Percentiles rank a stretch among this genome's conserved stretches.
These are phyloP conservation scores for Schizophyllum amplum DNA, from an alignment of 1,284 basidiomycete species.

Conservation along the genomic window DNA sequence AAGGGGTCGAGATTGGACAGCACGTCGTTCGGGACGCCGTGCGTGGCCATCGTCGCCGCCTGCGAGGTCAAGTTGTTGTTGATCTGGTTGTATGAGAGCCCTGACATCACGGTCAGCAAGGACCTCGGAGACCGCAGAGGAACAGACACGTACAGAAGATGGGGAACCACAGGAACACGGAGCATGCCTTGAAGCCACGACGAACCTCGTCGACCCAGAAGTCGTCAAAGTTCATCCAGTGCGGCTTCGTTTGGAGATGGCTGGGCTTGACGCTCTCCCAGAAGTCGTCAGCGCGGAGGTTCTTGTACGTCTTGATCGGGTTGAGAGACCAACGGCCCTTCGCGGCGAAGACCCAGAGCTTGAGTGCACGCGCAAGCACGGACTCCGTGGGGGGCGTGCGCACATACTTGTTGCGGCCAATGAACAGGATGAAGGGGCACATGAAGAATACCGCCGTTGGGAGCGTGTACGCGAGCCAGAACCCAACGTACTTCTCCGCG, in stretches of 20 bases:
- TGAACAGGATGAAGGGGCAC: conserved; percentile 62
- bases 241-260: conserved; percentile 34
- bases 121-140: not conserved
- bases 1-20: conserved; percentile 77
- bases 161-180: conserved; percentile 74
- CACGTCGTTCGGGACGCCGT: conserved; percentile 77
- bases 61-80: conserved; percentile 78
- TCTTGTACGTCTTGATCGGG: conserved; percentile 37
- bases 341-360: conserved; percentile 42
- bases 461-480: conserved; percentile 62
- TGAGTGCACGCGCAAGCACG: conserved; percentile 49
- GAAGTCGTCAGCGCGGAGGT: conserved; percentile 56
- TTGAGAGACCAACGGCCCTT: conserved; percentile 52
- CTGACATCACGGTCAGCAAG: conserved; percentile 23
- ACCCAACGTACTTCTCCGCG: conserved; percentile 71
- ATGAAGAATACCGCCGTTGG: conserved; percentile 63
- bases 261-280: conserved; percentile 79
- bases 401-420: conserved; percentile 60
- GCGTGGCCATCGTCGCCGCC: conserved; percentile 62
- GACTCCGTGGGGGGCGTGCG: conserved; percentile 73
- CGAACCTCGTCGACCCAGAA: conserved; percentile 79
- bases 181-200: conserved; percentile 79
- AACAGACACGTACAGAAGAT: conserved; percentile 47
- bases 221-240: conserved; percentile 73
- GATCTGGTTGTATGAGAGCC: conserved; percentile 69